Conservation (phyloP, 495 filamentous ascomycete species). For the Evernia prunastri region DNA sequence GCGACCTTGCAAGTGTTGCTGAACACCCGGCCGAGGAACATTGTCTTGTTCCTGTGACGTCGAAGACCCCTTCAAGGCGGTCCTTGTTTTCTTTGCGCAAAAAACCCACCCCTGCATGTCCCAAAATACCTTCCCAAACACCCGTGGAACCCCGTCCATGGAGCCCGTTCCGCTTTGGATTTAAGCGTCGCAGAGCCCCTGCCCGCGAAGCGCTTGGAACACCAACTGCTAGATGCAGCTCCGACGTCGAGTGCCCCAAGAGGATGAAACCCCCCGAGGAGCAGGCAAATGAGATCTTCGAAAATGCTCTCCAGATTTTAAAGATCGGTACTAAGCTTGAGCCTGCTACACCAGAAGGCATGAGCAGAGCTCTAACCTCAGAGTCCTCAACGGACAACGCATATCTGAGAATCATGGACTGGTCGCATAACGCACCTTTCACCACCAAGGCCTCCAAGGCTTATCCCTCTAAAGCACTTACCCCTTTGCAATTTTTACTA, state of each 20-base stretch:
- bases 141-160: background rate
- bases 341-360: background rate
- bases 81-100: slow-evolving; percentile 1
- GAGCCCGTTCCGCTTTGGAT: background rate
- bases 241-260: background rate
- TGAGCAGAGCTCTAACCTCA: background rate
- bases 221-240: background rate
- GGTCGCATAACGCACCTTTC: background rate
- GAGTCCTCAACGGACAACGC: background rate
- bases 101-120: background rate
- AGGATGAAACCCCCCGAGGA: background rate
- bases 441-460: background rate
- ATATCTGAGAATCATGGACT: slow-evolving; percentile 6
- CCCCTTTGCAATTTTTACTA: background rate
- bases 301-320: background rate
- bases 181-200: background rate
- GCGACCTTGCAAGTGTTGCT: slow-evolving; percentile 12
- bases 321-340: background rate
- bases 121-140: background rate
- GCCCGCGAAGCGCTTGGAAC: background rate
- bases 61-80: background rate
- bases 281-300: background rate
- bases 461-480: slow-evolving; percentile 1
- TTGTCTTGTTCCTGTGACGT: background rate
- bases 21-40: background rate